phyloP scores from a whole-genome alignment of 2,329 filamentous ascomycete genomes.

The Phaeosphaeriaceae sp. region DNA sequence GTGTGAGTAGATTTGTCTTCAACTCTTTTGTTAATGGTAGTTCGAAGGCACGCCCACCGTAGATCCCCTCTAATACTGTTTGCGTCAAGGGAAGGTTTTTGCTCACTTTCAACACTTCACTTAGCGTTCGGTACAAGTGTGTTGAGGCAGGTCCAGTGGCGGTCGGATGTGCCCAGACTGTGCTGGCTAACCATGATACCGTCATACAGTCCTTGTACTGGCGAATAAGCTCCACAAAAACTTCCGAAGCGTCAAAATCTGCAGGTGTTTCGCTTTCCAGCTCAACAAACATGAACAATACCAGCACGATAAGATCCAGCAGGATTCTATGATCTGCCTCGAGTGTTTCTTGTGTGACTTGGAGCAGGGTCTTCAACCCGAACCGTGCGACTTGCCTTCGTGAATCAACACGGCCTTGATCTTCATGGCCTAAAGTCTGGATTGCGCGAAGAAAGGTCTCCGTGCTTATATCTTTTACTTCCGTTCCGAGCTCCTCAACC shows the following conservation, averaged over 20 bases:
- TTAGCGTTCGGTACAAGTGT: conserved; percentile 27
- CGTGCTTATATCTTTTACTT: conserved; percentile 52
- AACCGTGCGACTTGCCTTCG: conserved; percentile 69
- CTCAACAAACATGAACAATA: conserved; percentile 77
- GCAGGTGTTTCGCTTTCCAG: conserved; percentile 71
- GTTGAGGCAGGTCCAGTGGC: conserved; percentile 38
- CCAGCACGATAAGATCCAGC: conserved; percentile 80
- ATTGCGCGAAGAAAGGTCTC: conserved; percentile 61
- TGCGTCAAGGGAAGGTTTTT: conserved; percentile 43
- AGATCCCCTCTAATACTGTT: conserved; percentile 45
- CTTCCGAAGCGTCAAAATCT: conserved; percentile 66
- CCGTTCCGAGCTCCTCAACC: conserved; percentile 68
- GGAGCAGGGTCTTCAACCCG: conserved; percentile 75
- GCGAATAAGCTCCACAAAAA: conserved; percentile 69
- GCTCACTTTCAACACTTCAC: conserved; percentile 30
- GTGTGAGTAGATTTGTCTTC: conserved; percentile 47
- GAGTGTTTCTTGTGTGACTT: conserved; percentile 79
- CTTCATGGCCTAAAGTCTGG: conserved; percentile 54
- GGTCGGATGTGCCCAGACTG: conserved; percentile 41
- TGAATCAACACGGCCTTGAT: conserved; percentile 47
- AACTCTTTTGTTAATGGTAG: conserved; percentile 32
- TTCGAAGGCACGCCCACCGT: conserved; percentile 40
- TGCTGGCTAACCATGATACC: conserved; percentile 44
- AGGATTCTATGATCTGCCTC: conserved; percentile 75
- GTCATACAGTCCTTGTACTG: conserved; percentile 46